These are phyloP conservation scores for Neurospora hispaniola DNA, from an alignment of 495 filamentous ascomycete species.

Conservation along the genomic window DNA sequence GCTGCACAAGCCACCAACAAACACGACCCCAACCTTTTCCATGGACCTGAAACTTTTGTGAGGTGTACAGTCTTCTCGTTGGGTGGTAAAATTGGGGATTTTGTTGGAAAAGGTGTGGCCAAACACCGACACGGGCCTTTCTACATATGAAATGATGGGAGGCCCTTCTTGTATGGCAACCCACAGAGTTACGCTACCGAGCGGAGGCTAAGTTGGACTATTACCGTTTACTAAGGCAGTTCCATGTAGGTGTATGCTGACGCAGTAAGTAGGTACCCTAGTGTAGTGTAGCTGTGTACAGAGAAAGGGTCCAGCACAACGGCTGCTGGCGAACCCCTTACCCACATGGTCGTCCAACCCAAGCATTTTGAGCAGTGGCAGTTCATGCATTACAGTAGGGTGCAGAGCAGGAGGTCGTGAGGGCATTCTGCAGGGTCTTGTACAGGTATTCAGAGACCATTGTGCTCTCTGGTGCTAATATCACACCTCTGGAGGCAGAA, in stretches of 20 bases:
- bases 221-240: no score
- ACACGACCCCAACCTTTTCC: background rate
- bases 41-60: background rate
- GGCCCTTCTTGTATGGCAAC: background rate
- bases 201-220: background rate
- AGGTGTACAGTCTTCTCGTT: background rate
- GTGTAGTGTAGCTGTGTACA: background rate
- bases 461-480: background rate
- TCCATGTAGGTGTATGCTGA: background rate
- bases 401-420: background rate
- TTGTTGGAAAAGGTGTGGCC: background rate
- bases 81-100: background rate
- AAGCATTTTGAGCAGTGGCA: background rate
- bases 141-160: background rate
- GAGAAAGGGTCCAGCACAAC: background rate
- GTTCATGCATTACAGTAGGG: background rate
- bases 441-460: background rate
- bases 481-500: background rate
- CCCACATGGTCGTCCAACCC: background rate
- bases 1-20: background rate
- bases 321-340: background rate
- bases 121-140: background rate
- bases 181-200: background rate
- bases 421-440: background rate
- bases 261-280: background rate